Percentiles rank a stretch among this genome's conserved stretches.
Conservation (phyloP, 2,329 filamentous ascomycete species). For the Penicillium sp. region DNA sequence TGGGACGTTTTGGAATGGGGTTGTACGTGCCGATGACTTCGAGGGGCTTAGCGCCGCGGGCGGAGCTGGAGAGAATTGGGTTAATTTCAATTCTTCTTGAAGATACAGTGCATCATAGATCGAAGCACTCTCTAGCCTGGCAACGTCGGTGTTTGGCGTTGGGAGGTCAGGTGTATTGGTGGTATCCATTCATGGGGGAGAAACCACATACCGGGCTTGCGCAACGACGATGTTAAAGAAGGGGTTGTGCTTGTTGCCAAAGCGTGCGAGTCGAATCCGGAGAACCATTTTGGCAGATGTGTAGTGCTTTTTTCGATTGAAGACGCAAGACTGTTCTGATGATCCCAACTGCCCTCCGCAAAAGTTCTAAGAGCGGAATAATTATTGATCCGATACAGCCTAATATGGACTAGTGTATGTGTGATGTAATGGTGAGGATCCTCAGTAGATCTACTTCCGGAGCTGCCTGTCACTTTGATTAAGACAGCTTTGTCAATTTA, state of each 20-base stretch:
- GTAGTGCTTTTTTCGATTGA: not conserved
- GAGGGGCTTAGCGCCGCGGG: slow-evolving; percentile 81
- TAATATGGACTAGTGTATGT: slow-evolving; percentile 24
- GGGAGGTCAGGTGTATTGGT: not conserved
- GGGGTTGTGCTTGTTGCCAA: slow-evolving; percentile 81
- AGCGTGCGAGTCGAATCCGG: slow-evolving; percentile 88
- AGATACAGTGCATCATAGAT: not conserved
- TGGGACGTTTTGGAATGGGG: slow-evolving; percentile 55
- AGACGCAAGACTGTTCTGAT: not conserved
- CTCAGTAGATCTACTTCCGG: not conserved
- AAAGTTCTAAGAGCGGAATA: slow-evolving; percentile 31
- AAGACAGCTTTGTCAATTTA: not conserved
- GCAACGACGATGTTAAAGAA: slow-evolving; percentile 98
- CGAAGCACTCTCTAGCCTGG: not conserved
- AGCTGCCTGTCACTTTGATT: not conserved
- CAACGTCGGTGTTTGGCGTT: not conserved
- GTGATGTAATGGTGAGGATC: slow-evolving; percentile 26
- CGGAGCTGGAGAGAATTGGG: slow-evolving; percentile 58
- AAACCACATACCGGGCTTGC: slow-evolving; percentile 70
- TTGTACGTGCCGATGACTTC: slow-evolving; percentile 79
- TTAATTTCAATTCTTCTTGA: slow-evolving; percentile 4
- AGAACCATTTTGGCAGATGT: slow-evolving; percentile 69
- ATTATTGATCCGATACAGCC: slow-evolving; percentile 23
- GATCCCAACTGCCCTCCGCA: slow-evolving; percentile 23
- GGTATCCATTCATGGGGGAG: not conserved